These are phyloP conservation scores for Hypholoma sublateritium DNA, from an alignment of 768 basidiomycete species.

Conservation along the genomic window DNA sequence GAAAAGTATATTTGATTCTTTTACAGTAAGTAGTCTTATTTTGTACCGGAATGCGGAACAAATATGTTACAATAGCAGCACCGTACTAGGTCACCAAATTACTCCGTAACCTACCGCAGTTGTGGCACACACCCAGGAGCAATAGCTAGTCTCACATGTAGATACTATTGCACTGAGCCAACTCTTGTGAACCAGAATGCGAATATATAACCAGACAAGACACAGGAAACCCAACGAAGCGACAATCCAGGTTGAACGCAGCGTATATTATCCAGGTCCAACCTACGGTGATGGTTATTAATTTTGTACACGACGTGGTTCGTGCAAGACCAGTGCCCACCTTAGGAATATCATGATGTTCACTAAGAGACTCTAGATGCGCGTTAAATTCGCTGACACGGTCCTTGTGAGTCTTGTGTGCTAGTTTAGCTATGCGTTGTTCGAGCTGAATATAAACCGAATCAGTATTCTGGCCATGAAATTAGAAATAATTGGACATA, in stretches of 20 bases:
- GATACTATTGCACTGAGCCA: background rate
- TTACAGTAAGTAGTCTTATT: conserved; percentile 27
- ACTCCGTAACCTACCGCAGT: background rate
- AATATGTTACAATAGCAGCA: conserved; percentile 49
- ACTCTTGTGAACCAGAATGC: background rate
- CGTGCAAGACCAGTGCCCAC: conserved; percentile 33
- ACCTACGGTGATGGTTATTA: conserved; percentile 47
- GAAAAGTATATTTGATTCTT: conserved; percentile 36
- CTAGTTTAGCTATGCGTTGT: conserved; percentile 72
- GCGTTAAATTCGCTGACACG: conserved; percentile 88
- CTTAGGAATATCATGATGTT: conserved; percentile 96
- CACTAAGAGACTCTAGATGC: conserved; percentile 83
- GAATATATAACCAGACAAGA: background rate
- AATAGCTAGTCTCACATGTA: background rate
- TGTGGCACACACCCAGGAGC: background rate
- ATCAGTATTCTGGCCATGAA: conserved; percentile 5
- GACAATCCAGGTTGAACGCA: background rate
- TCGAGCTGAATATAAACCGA: conserved; percentile 50
- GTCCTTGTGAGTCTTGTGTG: conserved; percentile 89
- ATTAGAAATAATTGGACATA: conserved; percentile 34
- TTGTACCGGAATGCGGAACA: conserved; percentile 40
- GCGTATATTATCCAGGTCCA: conserved; percentile 71
- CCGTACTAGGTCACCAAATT: conserved; percentile 7
- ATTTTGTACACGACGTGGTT: conserved; percentile 7
- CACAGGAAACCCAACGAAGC: background rate